Evolutionary conservation across 1,139 yeast species (phyloP), one percentile per base, ranked within the genome.

Genomic region (Blastobotrys capitulatus): DNA sequence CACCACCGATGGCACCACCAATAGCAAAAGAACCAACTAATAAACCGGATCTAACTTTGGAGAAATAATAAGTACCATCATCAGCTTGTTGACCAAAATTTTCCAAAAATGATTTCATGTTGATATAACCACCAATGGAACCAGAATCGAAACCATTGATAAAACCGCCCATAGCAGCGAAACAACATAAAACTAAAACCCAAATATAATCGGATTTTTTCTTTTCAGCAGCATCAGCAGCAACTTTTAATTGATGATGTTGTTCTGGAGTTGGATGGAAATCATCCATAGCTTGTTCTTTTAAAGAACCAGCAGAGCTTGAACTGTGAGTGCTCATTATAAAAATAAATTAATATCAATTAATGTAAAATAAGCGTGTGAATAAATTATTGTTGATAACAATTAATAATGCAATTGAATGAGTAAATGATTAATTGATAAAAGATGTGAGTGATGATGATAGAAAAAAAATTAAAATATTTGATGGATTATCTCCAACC

Each of bases 61-160:
- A 64, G 49, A 75, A 68, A 44, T 54, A 54, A 47, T 55, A 55
- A 10, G 39, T 51, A 12, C 65, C 62, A 27, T 52, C 52, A 4
- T 51, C 56, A 18, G 56, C 50, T n/a, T 42, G 44, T 26, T 47
- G 47, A 32, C 81, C 81, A 57, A 83, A 85, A 55, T 78, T 71
- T 36, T 66, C 61, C 47, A 68, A 70, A 64, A 82, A 87, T 58
- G 80, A 81, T 2, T 77, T 69, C 86, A 83, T 82, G 60, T 81
- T 82, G 62, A 84, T 76, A 60, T 85, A 81, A 61, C 95, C 95
- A 38, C 79, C 72, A 54, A 78, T 77, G 49, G 80, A 76, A 61
- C 82, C 82, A 5, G 82, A 77, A 60, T 79, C 83, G 62, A 76
- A 79, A 56, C 83, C 83, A 59, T 69, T 78, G 52, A 78, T 70